phyloP scores from a whole-genome alignment of 2,329 filamentous ascomycete genomes.

The Botrytis galanthina region DNA sequence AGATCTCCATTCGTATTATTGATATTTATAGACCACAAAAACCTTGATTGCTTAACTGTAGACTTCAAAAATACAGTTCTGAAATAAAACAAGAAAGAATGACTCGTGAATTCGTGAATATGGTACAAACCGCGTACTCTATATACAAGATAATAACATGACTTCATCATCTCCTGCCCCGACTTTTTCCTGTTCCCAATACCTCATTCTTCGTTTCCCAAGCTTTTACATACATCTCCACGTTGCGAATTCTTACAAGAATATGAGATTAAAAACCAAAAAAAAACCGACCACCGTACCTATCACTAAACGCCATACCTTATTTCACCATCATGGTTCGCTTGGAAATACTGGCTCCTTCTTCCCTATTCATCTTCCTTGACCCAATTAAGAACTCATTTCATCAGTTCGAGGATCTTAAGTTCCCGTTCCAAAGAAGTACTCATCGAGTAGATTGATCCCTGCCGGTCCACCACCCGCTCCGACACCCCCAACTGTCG shows the following conservation, averaged over 20 bases:
- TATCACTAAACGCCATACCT: neutral
- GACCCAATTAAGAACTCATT: neutral
- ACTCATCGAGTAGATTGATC: slow-evolving; percentile 52
- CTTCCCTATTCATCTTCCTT: neutral
- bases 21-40: neutral
- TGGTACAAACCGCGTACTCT: neutral
- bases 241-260: neutral
- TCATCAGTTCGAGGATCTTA: neutral
- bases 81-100: neutral
- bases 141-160: neutral
- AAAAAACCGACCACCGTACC: neutral
- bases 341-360: neutral
- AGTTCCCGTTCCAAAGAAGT: slow-evolving; percentile 50
- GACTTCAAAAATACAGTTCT: neutral
- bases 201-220: neutral
- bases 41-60: neutral
- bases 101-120: slow-evolving; percentile 1
- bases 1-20: no score
- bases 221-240: neutral
- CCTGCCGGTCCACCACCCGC: slow-evolving; percentile 25
- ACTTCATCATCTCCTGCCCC: neutral
- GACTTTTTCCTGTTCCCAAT: neutral
- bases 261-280: neutral
- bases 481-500: slow-evolving; percentile 33
- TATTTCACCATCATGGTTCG: neutral